A percentile compares a stretch with the other conserved stretches of the same genome.
phyloP scores from a whole-genome alignment of 345 rosid genomes.

The Nasturtium officinale region DNA sequence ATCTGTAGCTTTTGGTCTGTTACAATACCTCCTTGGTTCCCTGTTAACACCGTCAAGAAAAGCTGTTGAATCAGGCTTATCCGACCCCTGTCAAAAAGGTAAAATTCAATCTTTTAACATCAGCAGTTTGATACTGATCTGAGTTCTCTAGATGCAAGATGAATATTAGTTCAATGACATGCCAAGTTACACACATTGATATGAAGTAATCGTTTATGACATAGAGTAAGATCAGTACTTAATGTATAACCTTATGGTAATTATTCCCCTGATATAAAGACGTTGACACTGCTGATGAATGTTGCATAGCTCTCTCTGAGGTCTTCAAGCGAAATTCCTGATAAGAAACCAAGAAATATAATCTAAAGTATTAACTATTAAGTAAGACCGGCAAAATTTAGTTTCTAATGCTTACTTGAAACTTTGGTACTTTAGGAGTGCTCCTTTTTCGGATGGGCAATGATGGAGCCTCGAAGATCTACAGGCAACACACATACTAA shows the following conservation, averaged over 20 bases:
- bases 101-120: neutral
- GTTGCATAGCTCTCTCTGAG: constrained; percentile 84
- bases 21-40: constrained; percentile 62
- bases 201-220: neutral
- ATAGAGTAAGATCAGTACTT: constrained; percentile 6
- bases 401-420: constrained; percentile 61
- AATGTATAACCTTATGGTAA: constrained; percentile 58
- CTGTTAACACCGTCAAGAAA: constrained; percentile 52
- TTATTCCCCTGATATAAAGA: constrained; percentile 45
- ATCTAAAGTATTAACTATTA: constrained; percentile 16
- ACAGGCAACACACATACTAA: constrained; percentile 39
- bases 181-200: neutral
- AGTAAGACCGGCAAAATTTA: constrained; percentile 7
- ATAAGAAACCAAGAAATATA: constrained; percentile 32
- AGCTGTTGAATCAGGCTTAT: constrained; percentile 44
- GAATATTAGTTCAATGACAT: neutral
- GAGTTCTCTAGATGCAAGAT: constrained; percentile 7
- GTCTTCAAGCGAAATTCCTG: constrained; percentile 94
- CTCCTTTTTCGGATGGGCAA: constrained; percentile 76
- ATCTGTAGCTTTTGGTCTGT: constrained; percentile 53
- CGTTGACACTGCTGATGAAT: constrained; percentile 53
- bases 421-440: constrained; percentile 79
- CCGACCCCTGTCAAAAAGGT: constrained; percentile 51
- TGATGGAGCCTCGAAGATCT: constrained; percentile 91
- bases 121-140: neutral